These are phyloP conservation scores for Chionographis japonica DNA, from an alignment of 106 monocot species.

Conservation along the genomic window DNA sequence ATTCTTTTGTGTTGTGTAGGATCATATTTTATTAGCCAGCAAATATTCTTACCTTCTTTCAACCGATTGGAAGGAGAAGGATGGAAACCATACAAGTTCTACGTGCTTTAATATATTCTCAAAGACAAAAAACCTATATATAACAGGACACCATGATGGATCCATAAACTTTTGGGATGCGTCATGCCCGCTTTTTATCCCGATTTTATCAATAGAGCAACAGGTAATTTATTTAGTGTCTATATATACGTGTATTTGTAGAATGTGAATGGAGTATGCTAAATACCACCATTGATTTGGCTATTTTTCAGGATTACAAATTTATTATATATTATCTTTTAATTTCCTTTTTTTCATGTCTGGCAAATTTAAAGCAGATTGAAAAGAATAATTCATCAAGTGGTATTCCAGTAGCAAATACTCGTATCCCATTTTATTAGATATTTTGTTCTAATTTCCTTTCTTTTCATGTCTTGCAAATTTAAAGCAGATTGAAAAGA, in stretches of 20 bases:
- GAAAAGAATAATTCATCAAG: conserved; percentile 30
- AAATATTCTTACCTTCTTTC: conserved; percentile 53
- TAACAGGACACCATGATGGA: conserved; percentile 87
- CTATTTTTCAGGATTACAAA: no score
- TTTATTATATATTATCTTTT: neutral
- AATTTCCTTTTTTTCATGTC: neutral
- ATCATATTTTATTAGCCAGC: conserved; percentile 28
- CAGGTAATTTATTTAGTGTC: conserved; percentile 31
- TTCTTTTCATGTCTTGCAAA: neutral
- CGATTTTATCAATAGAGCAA: conserved; percentile 48
- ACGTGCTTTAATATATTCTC: conserved; percentile 26
- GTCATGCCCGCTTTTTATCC: conserved; percentile 58
- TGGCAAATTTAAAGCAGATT: conserved; percentile 32
- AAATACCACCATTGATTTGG: neutral
- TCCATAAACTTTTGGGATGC: conserved; percentile 83
- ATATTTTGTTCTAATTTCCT: neutral
- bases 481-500: conserved; percentile 46
- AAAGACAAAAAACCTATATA: conserved; percentile 51
- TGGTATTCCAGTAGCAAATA: conserved; percentile 29
- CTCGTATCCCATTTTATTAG: no score
- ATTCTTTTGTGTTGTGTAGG: conserved; percentile 30
- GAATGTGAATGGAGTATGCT: neutral
- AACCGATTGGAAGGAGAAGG: conserved; percentile 38
- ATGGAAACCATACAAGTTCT: conserved; percentile 14
- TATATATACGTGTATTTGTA: neutral